These are phyloP conservation scores for Decorospora gaudefroyi DNA, from an alignment of 2,329 filamentous ascomycete genomes.

Conservation along the genomic window DNA sequence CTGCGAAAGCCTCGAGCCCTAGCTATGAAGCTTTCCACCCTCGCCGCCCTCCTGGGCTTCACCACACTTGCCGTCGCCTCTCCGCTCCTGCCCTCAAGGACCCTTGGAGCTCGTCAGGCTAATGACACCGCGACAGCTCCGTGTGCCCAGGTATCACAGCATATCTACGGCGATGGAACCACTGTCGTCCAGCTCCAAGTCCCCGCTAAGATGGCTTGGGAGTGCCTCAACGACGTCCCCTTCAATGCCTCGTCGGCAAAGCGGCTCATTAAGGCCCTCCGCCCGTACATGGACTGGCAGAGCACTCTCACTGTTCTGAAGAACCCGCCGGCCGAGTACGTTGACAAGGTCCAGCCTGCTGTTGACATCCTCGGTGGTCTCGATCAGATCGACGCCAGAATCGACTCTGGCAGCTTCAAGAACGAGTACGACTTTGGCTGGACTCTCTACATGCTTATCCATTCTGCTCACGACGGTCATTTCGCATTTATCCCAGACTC, in stretches of 20 bases:
- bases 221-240: conserved; percentile 53
- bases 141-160: conserved; percentile 43
- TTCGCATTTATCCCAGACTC: conserved; percentile 61
- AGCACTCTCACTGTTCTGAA: conserved; percentile 52
- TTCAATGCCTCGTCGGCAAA: conserved; percentile 51
- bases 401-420: conserved; percentile 44
- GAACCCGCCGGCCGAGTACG: conserved; percentile 53
- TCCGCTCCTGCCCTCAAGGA: conserved; percentile 27
- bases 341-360: conserved; percentile 51
- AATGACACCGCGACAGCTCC: conserved; percentile 30
- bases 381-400: conserved; percentile 47
- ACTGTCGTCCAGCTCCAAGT: conserved; percentile 32
- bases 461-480: conserved; percentile 67
- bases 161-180: conserved; percentile 31
- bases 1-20: neutral
- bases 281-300: conserved; percentile 54
- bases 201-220: conserved; percentile 51
- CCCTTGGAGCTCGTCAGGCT: conserved; percentile 27
- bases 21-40: conserved; percentile 29
- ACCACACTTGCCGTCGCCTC: conserved; percentile 30
- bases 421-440: conserved; percentile 54
- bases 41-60: conserved; percentile 32
- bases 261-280: conserved; percentile 47
- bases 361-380: conserved; percentile 52
- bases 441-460: conserved; percentile 60